Conservation (phyloP, 148 eudicot genomes). For the Nyssa sinensis region DNA sequence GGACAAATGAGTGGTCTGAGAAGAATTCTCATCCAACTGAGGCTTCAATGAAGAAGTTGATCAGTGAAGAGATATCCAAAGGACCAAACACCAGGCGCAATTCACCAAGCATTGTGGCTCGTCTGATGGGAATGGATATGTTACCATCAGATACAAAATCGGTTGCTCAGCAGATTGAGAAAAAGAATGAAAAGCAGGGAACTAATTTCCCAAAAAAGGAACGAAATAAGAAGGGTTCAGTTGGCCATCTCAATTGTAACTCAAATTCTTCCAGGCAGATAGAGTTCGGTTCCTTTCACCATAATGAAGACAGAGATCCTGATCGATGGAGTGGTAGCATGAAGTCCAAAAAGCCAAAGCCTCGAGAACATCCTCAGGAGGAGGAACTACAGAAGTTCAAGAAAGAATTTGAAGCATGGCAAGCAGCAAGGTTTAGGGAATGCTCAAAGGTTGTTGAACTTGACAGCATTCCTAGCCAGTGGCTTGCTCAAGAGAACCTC, state of each 20-base stretch:
- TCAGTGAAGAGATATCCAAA: conserved; percentile 60
- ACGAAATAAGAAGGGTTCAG: conserved; percentile 37
- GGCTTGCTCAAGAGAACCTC: conserved; percentile 78
- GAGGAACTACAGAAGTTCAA: conserved; percentile 95
- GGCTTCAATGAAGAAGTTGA: conserved; percentile 79
- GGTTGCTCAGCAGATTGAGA: conserved; percentile 28
- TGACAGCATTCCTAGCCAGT: conserved; percentile 55
- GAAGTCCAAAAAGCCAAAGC: conserved; percentile 46
- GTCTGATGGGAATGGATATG: conserved; percentile 90
- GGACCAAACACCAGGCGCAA: conserved; percentile 45
- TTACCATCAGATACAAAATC: conserved; percentile 50
- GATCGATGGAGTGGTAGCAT: conserved; percentile 38
- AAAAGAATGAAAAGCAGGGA: conserved; percentile 24
- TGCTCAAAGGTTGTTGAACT: conserved; percentile 74
- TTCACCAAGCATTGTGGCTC: conserved; percentile 84
- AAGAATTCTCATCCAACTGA: conserved; percentile 39
- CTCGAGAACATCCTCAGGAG: conserved; percentile 97
- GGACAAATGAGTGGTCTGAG: conserved; percentile 44
- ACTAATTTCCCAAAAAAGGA: conserved; percentile 30
- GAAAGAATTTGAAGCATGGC: conserved; percentile 97
- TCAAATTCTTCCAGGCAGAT: conserved; percentile 40
- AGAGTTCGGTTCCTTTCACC: conserved; percentile 30
- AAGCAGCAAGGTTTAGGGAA: conserved; percentile 80
- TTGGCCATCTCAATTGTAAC: conserved; percentile 25
- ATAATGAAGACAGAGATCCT: conserved; percentile 29